Percentiles rank a stretch among this genome's conserved stretches.
Conservation (phyloP, 2,329 filamentous ascomycete species). For the Fusarium incarnatum region DNA sequence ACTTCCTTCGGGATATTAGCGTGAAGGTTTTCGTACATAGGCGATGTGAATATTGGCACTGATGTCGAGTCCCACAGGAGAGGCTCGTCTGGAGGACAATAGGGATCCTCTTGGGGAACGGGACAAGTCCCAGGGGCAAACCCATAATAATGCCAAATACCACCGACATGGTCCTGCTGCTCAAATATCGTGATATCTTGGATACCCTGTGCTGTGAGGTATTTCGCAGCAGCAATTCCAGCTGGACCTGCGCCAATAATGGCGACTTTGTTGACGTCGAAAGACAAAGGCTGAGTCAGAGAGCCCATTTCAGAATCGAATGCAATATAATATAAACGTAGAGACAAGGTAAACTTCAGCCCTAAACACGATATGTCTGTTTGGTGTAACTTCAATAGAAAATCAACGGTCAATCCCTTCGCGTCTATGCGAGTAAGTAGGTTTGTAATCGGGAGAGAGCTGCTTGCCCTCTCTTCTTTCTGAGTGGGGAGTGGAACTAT, state of each 20-base stretch:
- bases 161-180: conserved; percentile 80
- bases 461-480: conserved; percentile 18
- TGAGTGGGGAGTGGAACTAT: conserved; percentile 43
- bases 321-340: not conserved
- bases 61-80: conserved; percentile 57
- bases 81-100: conserved; percentile 72
- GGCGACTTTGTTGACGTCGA: conserved; percentile 72
- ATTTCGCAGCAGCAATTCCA: conserved; percentile 84
- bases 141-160: conserved; percentile 85
- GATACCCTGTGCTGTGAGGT: conserved; percentile 79
- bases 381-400: not conserved
- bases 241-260: conserved; percentile 86
- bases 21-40: conserved; percentile 84
- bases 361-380: not conserved
- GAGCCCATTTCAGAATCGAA: conserved; percentile 47
- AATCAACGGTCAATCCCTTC: conserved; percentile 5
- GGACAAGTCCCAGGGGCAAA: conserved; percentile 59
- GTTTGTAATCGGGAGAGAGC: not conserved
- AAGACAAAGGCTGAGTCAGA: conserved; percentile 47
- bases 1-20: conserved; percentile 86
- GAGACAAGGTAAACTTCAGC: not conserved
- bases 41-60: conserved; percentile 77
- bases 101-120: conserved; percentile 77
- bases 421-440: conserved; percentile 4
- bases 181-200: conserved; percentile 82